Conservation (phyloP, 2,329 filamentous ascomycete species). For the Hymenoscyphus fraxineus region DNA sequence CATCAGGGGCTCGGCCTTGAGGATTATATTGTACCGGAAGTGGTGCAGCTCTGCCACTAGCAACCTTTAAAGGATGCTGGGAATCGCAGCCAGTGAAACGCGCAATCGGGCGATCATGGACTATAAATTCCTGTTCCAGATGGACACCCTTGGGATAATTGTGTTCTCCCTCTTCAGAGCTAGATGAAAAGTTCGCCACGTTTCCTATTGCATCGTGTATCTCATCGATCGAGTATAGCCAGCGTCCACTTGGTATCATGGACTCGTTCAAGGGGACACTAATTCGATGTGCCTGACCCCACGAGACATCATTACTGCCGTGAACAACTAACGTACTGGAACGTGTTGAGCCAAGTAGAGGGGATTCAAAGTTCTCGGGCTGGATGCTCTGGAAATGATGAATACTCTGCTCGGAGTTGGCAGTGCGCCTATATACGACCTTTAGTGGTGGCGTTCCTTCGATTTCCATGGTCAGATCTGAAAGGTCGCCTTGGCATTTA, state of each 20-base stretch:
- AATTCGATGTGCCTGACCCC: slow-evolving; percentile 74
- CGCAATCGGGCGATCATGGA: slow-evolving; percentile 80
- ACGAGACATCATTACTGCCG: slow-evolving; percentile 66
- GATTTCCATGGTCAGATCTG: slow-evolving; percentile 77
- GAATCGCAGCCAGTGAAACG: slow-evolving; percentile 72
- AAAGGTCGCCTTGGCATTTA: slow-evolving; percentile 83
- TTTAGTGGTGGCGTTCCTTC: slow-evolving; percentile 86
- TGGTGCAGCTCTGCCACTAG: slow-evolving; percentile 63
- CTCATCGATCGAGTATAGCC: slow-evolving; percentile 88
- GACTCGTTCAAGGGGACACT: slow-evolving; percentile 87
- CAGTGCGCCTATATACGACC: slow-evolving; percentile 83
- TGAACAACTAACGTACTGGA: slow-evolving; percentile 55
- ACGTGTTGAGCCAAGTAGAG: slow-evolving; percentile 60
- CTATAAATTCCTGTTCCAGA: slow-evolving; percentile 72
- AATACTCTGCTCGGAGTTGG: slow-evolving; percentile 78
- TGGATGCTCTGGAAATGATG: slow-evolving; percentile 93
- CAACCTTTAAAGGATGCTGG: slow-evolving; percentile 76
- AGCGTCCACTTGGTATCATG: slow-evolving; percentile 71
- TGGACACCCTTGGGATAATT: slow-evolving; percentile 55
- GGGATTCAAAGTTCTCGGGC: slow-evolving; percentile 79
- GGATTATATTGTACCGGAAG: slow-evolving; percentile 71
- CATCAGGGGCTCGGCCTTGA: slow-evolving; percentile 53
- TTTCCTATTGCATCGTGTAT: slow-evolving; percentile 91
- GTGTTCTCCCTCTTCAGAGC: slow-evolving; percentile 64
- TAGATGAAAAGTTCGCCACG: slow-evolving; percentile 66